Evolutionary conservation across 106 monocot genomes (phyloP).

Genomic region (Apostasia shenzhenica): DNA sequence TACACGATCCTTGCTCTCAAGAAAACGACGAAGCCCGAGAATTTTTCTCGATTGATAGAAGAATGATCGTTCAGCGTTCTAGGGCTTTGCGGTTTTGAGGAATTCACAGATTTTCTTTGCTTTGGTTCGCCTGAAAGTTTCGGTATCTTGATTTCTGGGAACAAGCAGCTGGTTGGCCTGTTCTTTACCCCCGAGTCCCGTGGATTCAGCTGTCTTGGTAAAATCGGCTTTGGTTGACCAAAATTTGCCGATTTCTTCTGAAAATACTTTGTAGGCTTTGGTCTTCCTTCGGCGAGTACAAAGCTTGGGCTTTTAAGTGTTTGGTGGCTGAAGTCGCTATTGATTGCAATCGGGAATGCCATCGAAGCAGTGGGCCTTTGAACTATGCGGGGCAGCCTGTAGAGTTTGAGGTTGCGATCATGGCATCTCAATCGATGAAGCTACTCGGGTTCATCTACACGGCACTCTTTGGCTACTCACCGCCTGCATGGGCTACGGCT

Average conservation of each 20-base stretch:
- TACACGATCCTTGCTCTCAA: too few species aligned
- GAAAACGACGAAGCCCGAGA: too few species aligned
- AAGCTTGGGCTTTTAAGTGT: neutral
- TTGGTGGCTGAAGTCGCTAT: neutral
- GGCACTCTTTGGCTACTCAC: conserved; percentile 15
- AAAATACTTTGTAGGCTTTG: neutral
- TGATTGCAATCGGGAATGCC: neutral
- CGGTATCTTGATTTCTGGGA: too few species aligned
- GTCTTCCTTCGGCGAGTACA: neutral
- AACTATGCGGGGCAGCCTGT: neutral
- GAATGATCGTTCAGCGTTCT: too few species aligned
- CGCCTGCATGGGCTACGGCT: conserved; percentile 38
- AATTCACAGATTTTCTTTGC: too few species aligned
- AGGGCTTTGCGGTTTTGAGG: too few species aligned
- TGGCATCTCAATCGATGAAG: conserved; percentile 3
- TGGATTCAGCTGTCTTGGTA: too few species aligned
- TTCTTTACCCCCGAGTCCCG: too few species aligned
- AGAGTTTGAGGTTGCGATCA: neutral
- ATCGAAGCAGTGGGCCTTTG: neutral
- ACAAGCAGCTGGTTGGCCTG: too few species aligned
- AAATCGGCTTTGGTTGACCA: too few species aligned
- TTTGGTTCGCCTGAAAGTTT: too few species aligned
- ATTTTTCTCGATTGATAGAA: too few species aligned
- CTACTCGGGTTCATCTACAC: neutral
- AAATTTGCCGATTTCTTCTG: neutral